A percentile compares a stretch with the other conserved stretches of the same genome.
These are phyloP conservation scores for Leptoxyphium fumago DNA, from an alignment of 2,329 filamentous ascomycete genomes.

Conservation along the genomic window DNA sequence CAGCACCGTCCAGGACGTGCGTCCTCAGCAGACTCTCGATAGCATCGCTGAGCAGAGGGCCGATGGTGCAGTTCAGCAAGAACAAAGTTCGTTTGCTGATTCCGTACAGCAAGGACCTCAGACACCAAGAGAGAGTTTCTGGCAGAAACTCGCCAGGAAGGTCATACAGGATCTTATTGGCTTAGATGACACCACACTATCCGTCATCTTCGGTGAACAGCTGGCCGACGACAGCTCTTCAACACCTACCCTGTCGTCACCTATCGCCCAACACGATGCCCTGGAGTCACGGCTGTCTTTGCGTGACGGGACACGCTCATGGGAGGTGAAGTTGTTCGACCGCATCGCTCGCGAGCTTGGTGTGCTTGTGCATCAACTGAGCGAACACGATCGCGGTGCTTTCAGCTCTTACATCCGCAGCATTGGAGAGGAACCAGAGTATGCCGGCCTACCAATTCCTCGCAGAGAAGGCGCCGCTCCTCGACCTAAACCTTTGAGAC, in stretches of 20 bases:
- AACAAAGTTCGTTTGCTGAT: constrained; percentile 1
- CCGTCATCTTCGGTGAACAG: constrained; percentile 73
- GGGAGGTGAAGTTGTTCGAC: constrained; percentile 69
- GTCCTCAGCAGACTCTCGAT: constrained; percentile 2
- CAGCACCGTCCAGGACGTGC: constrained; percentile 12
- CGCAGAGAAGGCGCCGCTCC: background rate
- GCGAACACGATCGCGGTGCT: constrained; percentile 64
- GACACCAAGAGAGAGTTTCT: constrained; percentile 46
- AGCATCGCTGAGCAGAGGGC: background rate
- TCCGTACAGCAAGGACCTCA: constrained; percentile 14
- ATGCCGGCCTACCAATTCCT: constrained; percentile 59
- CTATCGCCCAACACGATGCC: constrained; percentile 12
- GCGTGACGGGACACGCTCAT: constrained; percentile 30
- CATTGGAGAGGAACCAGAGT: constrained; percentile 42
- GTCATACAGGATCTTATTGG: constrained; percentile 83
- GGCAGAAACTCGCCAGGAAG: constrained; percentile 67
- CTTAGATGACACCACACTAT: constrained; percentile 72
- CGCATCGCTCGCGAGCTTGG: constrained; percentile 79
- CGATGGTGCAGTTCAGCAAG: background rate
- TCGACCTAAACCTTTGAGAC: background rate
- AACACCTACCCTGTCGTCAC: constrained; percentile 19
- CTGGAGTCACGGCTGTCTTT: constrained; percentile 21
- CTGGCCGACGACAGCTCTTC: constrained; percentile 34
- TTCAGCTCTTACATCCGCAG: constrained; percentile 67
- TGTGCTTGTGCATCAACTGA: constrained; percentile 65